Percentiles rank a stretch among this genome's conserved stretches.
Evolutionary conservation across 73 alveolate genomes (phyloP).

Genomic region (Diophrys appendiculata): DNA sequence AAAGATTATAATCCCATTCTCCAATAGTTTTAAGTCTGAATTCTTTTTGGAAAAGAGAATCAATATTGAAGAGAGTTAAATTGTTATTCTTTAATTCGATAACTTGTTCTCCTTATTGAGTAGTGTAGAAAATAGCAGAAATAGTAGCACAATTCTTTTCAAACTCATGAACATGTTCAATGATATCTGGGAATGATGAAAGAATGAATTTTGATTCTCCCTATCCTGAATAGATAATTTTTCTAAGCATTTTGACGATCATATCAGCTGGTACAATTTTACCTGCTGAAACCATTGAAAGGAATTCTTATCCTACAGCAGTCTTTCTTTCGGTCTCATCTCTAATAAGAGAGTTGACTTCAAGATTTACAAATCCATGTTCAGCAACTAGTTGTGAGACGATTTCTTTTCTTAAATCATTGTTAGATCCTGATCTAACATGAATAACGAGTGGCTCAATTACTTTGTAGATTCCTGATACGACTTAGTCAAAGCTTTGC

Average conservation of each 20-base stretch:
- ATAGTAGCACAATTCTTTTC: constrained; percentile 58
- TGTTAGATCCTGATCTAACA: constrained; percentile 32
- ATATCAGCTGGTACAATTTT: constrained; percentile 59
- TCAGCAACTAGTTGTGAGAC: constrained; percentile 18
- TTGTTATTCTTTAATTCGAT: constrained; percentile 49
- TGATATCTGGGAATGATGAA: constrained; percentile 52
- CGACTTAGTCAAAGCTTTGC: constrained; percentile 1
- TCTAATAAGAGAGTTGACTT: constrained; percentile 42
- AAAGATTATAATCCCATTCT: constrained; percentile 6
- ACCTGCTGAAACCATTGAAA: constrained; percentile 42
- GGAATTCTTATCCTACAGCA: constrained; percentile 45
- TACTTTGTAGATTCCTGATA: constrained; percentile 15
- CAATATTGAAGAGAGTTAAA: constrained; percentile 42
- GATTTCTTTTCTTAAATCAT: constrained; percentile 31
- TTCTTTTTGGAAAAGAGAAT: constrained; percentile 43
- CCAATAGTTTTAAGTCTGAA: constrained; percentile 35
- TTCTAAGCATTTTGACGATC: constrained; percentile 48
- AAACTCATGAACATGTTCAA: constrained; percentile 57
- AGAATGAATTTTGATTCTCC: constrained; percentile 35
- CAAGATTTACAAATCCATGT: constrained; percentile 37
- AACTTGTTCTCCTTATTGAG: neutral
- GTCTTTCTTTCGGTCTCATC: constrained; percentile 52
- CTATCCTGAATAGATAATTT: constrained; percentile 45
- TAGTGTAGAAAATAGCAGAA: constrained; percentile 35
- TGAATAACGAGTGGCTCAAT: constrained; percentile 57